Conservation (phyloP, 306 rosid genomes). For the Acacia confusa region DNA sequence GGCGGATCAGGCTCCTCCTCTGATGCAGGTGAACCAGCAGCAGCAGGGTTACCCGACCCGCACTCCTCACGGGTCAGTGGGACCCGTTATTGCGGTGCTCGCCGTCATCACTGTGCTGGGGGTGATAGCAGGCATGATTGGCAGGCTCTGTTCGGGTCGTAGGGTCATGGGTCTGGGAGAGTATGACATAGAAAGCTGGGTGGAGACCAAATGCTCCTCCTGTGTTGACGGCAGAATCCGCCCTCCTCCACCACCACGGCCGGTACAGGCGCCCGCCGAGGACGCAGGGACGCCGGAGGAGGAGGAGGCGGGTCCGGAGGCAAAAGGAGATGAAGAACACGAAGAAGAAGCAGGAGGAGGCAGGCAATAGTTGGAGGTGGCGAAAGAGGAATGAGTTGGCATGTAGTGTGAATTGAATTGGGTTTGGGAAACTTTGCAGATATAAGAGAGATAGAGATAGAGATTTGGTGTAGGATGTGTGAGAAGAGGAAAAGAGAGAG, state of each 20-base stretch:
- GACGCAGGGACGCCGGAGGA: neutral
- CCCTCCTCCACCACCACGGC: constrained; percentile 41
- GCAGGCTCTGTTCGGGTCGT: constrained; percentile 84
- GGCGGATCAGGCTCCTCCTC: constrained; percentile 53
- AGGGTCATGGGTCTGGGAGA: constrained; percentile 69
- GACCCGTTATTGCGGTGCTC: constrained; percentile 78
- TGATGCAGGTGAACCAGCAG: constrained; percentile 39
- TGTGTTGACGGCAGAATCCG: constrained; percentile 69
- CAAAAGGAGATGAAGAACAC: neutral
- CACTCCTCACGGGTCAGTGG: constrained; percentile 67
- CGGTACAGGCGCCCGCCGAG: neutral
- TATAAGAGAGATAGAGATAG: no score
- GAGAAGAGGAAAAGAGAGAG: no score
- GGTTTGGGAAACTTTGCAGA: no score
- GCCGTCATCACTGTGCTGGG: constrained; percentile 74
- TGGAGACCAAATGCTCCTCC: constrained; percentile 77
- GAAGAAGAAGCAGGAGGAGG: neutral
- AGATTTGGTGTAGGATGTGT: no score
- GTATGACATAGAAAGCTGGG: constrained; percentile 76
- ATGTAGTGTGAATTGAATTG: no score
- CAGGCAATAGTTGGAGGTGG: neutral
- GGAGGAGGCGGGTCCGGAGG: neutral
- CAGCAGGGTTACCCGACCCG: constrained; percentile 54
- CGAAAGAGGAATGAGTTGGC: no score
- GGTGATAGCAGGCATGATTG: constrained; percentile 74